Evolutionary conservation across 495 filamentous ascomycete species (phyloP).

Genomic region (Extremus antarcticus): DNA sequence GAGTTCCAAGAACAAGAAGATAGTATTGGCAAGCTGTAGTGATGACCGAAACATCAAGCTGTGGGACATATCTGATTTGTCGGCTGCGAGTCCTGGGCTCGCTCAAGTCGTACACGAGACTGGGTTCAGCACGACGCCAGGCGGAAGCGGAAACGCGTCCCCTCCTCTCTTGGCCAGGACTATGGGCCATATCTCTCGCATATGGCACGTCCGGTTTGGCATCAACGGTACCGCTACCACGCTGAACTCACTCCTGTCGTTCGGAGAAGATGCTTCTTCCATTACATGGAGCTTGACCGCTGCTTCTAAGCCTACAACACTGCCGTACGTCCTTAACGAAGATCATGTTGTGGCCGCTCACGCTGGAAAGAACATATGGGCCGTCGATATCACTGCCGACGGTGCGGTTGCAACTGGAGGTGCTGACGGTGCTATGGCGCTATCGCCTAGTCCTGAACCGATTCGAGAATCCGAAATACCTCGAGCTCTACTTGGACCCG

Average conservation of each 20-base stretch:
- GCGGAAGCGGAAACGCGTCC: constrained; percentile 14
- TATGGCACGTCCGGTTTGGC: constrained; percentile 73
- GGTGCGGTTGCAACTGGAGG: constrained; percentile 63
- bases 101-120: not conserved
- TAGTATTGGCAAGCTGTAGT: constrained; percentile 80
- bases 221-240: constrained; percentile 19
- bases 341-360: constrained; percentile 35
- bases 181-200: constrained; percentile 80
- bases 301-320: not conserved
- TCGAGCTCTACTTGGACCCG: not conserved
- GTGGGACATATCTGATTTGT: constrained; percentile 65
- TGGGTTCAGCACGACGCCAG: constrained; percentile 4
- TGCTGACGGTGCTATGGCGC: constrained; percentile 54
- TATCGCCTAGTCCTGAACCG: not conserved
- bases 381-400: constrained; percentile 40
- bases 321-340: constrained; percentile 5
- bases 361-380: constrained; percentile 87
- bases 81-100: constrained; percentile 19
- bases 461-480: not conserved
- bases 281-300: constrained; percentile 14
- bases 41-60: constrained; percentile 86
- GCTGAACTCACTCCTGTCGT: constrained; percentile 18
- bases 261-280: constrained; percentile 25
- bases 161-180: constrained; percentile 44
- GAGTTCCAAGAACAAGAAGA: constrained; percentile 28